Base-by-base conservation (phyloP, 306 rosid genomes). In the Aeschynomene evenia region DNA sequence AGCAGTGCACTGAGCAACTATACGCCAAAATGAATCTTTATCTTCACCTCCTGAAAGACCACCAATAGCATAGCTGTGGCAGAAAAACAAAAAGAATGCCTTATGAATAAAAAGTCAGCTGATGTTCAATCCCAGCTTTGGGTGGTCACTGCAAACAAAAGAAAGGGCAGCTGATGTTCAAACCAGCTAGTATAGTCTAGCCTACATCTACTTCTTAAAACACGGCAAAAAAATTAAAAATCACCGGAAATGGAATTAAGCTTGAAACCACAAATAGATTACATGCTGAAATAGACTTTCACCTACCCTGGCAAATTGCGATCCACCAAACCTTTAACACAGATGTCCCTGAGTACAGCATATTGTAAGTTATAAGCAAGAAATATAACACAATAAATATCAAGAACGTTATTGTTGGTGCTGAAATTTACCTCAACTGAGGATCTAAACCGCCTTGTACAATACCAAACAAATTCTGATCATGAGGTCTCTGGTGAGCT, bases 361-460 rank as follows among this genome's bases (percentile, higher is more conserved):
- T 46, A 67, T 34, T 33, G 60, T 54, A 76, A 72, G 40, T 19
- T 48, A 78, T 66, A 39, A 72, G 78, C 46, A 43, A n/a, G n/a
- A n/a, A 3, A 40, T 39, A 34, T 67, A 54, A 39, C 23, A 70
- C 40, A 53, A 22, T 33, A 63, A 46, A 78, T 20, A 45, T 53
- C 57, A 73, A 53, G 50, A 62, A 52, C 46, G 67, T 70, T 58
- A 24, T 73, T 66, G 6, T 45, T 70, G 74, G 40, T 20, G 16
- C 70, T 54, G 42, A 70, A 69, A 59, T 62, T 72, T 77, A 94
- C 99, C 99, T 88, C 80, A 94, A 79, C 15, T 69, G 73, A 51
- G 95, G 97, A 83, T 94, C 99, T 70, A 94, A 85, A 74, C 99
- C 97, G 71, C 99, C 96, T 78, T 94, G 99, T 74, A 94, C 99